A percentile compares a stretch with the other conserved stretches of the same genome.
phyloP scores from a whole-genome alignment of 1,284 basidiomycete genomes.

The Exobasidium rhododendri region DNA sequence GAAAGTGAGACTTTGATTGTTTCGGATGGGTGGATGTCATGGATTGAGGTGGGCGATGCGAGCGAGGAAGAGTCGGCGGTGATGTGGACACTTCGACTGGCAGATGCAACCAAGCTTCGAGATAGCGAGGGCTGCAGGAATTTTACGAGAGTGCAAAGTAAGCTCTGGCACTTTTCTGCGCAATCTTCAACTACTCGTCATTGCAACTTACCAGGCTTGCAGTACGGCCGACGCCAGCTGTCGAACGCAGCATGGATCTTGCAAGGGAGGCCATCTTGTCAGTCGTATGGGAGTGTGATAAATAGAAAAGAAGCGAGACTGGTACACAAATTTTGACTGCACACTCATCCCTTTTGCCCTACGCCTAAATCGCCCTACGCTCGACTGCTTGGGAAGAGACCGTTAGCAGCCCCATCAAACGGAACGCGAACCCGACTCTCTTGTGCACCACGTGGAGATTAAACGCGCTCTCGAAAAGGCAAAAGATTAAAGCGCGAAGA shows the following conservation, averaged over 20 bases:
- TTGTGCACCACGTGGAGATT: no score
- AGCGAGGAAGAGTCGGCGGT: constrained; percentile 26
- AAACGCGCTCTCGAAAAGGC: no score
- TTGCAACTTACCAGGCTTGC: background rate
- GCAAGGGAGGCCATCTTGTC: constrained; percentile 10
- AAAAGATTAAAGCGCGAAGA: no score
- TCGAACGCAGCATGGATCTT: background rate
- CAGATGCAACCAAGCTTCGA: constrained; percentile 32
- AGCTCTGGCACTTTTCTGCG: background rate
- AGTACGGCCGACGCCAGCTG: constrained; percentile 1
- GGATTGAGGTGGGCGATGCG: constrained; percentile 6
- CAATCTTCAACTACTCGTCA: no score
- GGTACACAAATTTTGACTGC: no score
- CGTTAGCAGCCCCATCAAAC: no score
- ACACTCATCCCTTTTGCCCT: no score
- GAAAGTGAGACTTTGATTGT: constrained; percentile 6
- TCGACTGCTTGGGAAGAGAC: no score
- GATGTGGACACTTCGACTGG: constrained; percentile 39
- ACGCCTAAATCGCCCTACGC: no score
- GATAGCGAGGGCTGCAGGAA: constrained; percentile 26
- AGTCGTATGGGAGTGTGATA: no score
- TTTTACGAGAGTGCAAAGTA: background rate
- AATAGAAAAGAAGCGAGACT: no score
- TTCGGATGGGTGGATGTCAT: constrained; percentile 11
- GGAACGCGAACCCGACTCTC: no score